Percentiles rank a stretch among this genome's conserved stretches.
phyloP scores from a whole-genome alignment of 164 flowering plant species.

The Dillenia turbinata region DNA sequence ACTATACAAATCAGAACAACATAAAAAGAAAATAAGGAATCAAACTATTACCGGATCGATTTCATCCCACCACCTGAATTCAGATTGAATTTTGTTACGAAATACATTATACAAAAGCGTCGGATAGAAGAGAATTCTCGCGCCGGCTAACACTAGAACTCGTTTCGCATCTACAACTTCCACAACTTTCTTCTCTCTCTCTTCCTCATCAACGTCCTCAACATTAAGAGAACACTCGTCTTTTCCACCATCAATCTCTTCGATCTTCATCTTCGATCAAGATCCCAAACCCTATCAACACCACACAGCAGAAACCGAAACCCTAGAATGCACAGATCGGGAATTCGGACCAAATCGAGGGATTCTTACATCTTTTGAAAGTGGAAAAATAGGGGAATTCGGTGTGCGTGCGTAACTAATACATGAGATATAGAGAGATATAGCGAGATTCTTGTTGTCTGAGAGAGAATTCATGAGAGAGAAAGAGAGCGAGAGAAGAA shows the following conservation, averaged over 20 bases:
- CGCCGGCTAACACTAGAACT: slow-evolving; percentile 78
- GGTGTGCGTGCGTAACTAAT: too few relatives aligned
- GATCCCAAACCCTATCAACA: too few relatives aligned
- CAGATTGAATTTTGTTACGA: slow-evolving; percentile 65
- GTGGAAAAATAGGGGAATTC: too few relatives aligned
- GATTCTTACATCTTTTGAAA: too few relatives aligned
- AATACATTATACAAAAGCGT: slow-evolving; percentile 80
- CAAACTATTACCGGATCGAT: slow-evolving; percentile 63
- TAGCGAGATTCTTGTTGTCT: too few relatives aligned
- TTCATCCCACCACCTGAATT: slow-evolving; percentile 92
- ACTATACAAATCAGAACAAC: background rate
- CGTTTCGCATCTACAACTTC: slow-evolving; percentile 48
- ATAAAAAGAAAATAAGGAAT: background rate
- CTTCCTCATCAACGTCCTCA: slow-evolving; percentile 11
- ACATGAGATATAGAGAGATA: too few relatives aligned
- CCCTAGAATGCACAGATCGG: too few relatives aligned
- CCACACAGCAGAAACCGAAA: too few relatives aligned
- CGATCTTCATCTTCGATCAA: slow-evolving; percentile 30
- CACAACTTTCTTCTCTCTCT: slow-evolving; percentile 21
- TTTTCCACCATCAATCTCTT: slow-evolving; percentile 20
- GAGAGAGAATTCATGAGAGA: too few relatives aligned
- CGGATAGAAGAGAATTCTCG: slow-evolving; percentile 82
- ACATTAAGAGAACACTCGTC: background rate
- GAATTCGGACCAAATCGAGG: too few relatives aligned
- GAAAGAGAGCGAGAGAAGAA: too few relatives aligned